Percentiles rank a stretch among this genome's conserved stretches.
phyloP scores from a whole-genome alignment of 306 rosid species.

The Vigna nakashimae region DNA sequence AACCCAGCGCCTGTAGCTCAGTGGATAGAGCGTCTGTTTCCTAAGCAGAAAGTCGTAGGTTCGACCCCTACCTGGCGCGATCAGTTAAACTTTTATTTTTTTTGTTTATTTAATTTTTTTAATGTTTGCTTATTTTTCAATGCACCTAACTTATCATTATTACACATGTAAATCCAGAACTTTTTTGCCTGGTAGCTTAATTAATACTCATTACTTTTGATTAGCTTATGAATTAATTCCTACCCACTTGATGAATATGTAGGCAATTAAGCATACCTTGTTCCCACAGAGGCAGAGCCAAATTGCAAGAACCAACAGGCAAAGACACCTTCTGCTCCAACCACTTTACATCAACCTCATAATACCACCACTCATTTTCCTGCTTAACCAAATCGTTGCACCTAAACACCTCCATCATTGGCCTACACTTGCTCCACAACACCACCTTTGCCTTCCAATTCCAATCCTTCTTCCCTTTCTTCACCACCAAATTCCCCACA shows the following conservation, averaged over 20 bases:
- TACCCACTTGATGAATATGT: not conserved
- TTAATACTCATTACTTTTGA: not conserved
- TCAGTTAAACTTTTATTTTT: no score
- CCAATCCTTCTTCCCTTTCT: slow-evolving; percentile 69
- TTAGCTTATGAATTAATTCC: no score
- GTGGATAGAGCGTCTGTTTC: slow-evolving; percentile 86
- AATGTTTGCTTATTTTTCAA: no score
- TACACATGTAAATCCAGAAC: no score
- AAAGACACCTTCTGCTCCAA: slow-evolving; percentile 74
- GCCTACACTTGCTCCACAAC: slow-evolving; percentile 81
- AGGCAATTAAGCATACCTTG: slow-evolving; percentile 60
- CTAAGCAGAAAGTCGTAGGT: slow-evolving; percentile 79
- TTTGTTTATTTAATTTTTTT: no score
- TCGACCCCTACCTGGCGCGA: slow-evolving; percentile 61
- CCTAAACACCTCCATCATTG: slow-evolving; percentile 86
- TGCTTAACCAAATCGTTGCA: slow-evolving; percentile 71
- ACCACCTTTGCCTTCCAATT: slow-evolving; percentile 58
- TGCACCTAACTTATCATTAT: not conserved
- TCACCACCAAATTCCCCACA: slow-evolving; percentile 70
- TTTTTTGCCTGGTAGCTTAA: not conserved
- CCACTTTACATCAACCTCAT: slow-evolving; percentile 54
- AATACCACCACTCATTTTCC: slow-evolving; percentile 91
- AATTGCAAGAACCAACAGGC: slow-evolving; percentile 85
- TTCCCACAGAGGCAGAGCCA: slow-evolving; percentile 94
- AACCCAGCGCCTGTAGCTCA: slow-evolving; percentile 55